phyloP scores from a whole-genome alignment of 805 yeast species.

The Candida jianshihensis region DNA sequence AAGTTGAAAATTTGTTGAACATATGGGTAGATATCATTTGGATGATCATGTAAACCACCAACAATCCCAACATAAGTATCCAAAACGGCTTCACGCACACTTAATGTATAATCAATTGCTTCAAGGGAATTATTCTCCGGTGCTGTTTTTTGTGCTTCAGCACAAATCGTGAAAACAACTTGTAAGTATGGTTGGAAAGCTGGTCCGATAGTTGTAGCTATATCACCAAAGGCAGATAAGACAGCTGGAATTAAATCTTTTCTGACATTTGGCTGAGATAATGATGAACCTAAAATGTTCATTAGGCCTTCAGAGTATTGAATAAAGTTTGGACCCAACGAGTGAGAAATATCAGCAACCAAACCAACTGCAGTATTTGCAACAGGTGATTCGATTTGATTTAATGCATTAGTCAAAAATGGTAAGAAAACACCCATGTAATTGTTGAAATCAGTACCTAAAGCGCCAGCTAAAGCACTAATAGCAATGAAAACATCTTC shows the following conservation, averaged over 20 bases:
- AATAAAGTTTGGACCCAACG: slow-evolving; percentile 65
- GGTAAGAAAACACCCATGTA: slow-evolving; percentile 84
- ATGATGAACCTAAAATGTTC: slow-evolving; percentile 70
- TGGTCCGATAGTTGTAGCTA: slow-evolving; percentile 81
- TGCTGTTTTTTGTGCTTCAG: slow-evolving; percentile 52
- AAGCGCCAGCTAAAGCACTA: slow-evolving; percentile 80
- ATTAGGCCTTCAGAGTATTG: slow-evolving; percentile 77
- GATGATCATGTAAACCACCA: slow-evolving; percentile 72
- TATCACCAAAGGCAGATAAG: slow-evolving; percentile 90
- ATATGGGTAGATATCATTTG: slow-evolving; percentile 58
- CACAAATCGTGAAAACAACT: slow-evolving; percentile 74
- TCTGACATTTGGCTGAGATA: slow-evolving; percentile 60
- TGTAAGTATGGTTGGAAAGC: slow-evolving; percentile 70
- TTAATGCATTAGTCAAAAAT: slow-evolving; percentile 68
- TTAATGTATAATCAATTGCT: slow-evolving; percentile 64
- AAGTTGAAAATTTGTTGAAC: slow-evolving; percentile 67
- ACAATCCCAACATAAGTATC: slow-evolving; percentile 95
- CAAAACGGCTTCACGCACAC: slow-evolving; percentile 79
- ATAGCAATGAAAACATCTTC: slow-evolving; percentile 92
- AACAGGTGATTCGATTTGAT: slow-evolving; percentile 75
- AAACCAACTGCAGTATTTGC: slow-evolving; percentile 90
- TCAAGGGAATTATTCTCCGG: slow-evolving; percentile 69
- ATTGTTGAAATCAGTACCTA: slow-evolving; percentile 61
- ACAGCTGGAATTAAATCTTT: slow-evolving; percentile 83
- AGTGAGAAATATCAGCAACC: slow-evolving; percentile 89